Base-by-base conservation (phyloP, 192 early-diverging fungal genomes). In the Oehlia diaphana region DNA sequence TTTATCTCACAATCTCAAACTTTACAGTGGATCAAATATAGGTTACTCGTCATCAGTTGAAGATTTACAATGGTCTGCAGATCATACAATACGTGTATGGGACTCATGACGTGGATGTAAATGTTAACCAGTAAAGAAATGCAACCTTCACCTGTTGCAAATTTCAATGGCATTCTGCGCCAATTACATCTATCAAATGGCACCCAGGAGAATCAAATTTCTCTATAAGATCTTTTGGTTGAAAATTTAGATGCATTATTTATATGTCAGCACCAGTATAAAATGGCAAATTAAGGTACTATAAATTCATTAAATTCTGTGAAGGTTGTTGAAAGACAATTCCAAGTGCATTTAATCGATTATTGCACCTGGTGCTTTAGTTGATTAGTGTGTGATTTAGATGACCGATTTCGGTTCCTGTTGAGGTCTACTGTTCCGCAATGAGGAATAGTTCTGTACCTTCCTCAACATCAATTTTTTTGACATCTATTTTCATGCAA, bases 141-240 rank as follows among this genome's bases (percentile, higher is more conserved):
- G 2, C 84, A 80, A 72, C 85, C 90, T 37, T 86, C 86, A 19
- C 95, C 98, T 2, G 95, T 96, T 14, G 98, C 98, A 9, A 91
- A 91, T 13, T 99, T 98, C 86, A 91, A 92, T 99, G 98, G 98
- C 97, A 99, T 85, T 90, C 90, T 69, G 88, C 86, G 62, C 92
- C 96, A 9, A 92, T 99, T 77, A 98, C 97, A 1, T 97, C 95
- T 21, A 95, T 99, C 80, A 97, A 99, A 87, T 99, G 97, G 97
- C 92, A 95, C 77, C 95, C 96, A 2, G 98, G 98, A 81, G 92
- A 94, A 77, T 97, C 98, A 99, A 88, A 81, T 97, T 66, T 96
- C 98, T 42, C 80, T 99, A 42, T 99, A 97, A 97, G 98, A 99
- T 85, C 87, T 99, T 73, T 94, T 95, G n/a, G 93, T 98, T 12